phyloP scores from a whole-genome alignment of 2,329 filamentous ascomycete species.

The Neonectria ditissima region DNA sequence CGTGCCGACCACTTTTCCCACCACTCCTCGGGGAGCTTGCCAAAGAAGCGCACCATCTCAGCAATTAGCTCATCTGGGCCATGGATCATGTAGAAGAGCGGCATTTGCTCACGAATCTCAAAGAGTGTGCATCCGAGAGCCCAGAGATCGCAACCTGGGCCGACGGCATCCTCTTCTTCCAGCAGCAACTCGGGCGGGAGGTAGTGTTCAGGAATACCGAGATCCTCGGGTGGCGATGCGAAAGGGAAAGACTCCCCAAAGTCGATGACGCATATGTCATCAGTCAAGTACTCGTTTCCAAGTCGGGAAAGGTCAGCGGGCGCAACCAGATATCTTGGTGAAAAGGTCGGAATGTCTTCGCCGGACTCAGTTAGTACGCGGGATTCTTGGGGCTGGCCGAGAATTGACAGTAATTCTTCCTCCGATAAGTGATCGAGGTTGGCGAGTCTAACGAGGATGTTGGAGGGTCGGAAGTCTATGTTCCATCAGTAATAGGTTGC shows the following conservation, averaged over 20 bases:
- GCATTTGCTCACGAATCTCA: constrained; percentile 47
- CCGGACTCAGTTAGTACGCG: constrained; percentile 20
- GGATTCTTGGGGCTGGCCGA: constrained; percentile 29
- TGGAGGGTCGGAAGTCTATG: constrained; percentile 44
- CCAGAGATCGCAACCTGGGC: constrained; percentile 47
- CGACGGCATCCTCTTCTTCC: constrained; percentile 29
- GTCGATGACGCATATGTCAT: constrained; percentile 41
- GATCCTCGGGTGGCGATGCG: constrained; percentile 29
- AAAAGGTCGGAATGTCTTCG: constrained; percentile 25
- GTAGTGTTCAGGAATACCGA: constrained; percentile 47
- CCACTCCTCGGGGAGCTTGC: constrained; percentile 47
- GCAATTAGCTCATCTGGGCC: constrained; percentile 46
- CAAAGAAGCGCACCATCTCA: constrained; percentile 46
- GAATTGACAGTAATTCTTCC: constrained; percentile 29
- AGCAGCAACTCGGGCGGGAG: constrained; percentile 46
- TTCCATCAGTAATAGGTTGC: neutral
- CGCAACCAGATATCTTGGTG: constrained; percentile 41
- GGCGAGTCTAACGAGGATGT: constrained; percentile 42
- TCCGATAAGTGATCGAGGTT: constrained; percentile 41
- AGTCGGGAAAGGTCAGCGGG: constrained; percentile 23
- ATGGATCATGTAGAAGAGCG: constrained; percentile 45
- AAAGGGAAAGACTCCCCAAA: constrained; percentile 40
- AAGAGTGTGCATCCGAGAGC: constrained; percentile 50
- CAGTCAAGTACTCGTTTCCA: constrained; percentile 13
- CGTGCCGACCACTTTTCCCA: constrained; percentile 47